phyloP scores from a whole-genome alignment of 495 filamentous ascomycete genomes.

The Talaromyces nanjingensis region DNA sequence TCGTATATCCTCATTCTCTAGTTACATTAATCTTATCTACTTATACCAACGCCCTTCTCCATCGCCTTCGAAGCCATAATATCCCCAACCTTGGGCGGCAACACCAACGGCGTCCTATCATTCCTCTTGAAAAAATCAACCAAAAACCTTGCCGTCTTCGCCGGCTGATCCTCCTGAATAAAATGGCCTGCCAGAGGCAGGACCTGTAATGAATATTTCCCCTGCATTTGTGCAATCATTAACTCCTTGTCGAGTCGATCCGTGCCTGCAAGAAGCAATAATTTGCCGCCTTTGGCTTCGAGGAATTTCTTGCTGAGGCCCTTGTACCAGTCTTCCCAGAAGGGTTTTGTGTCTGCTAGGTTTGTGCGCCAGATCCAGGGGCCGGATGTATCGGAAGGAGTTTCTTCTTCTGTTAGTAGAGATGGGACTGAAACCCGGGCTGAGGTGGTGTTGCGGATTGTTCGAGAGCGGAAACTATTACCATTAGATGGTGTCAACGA shows the following conservation, averaged over 20 bases:
- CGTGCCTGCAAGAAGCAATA: conserved; percentile 86
- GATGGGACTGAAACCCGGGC: conserved; percentile 85
- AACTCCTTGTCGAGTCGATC: conserved; percentile 91
- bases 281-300: conserved; percentile 73
- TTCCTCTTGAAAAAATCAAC: conserved; percentile 90
- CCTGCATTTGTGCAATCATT: conserved; percentile 98
- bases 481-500: background rate
- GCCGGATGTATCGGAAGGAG: conserved; percentile 26
- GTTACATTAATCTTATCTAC: background rate
- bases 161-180: conserved; percentile 88
- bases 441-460: conserved; percentile 72
- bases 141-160: conserved; percentile 73
- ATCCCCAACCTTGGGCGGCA: conserved; percentile 83
- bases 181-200: conserved; percentile 95
- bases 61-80: conserved; percentile 42
- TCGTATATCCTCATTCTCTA: background rate
- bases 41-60: conserved; percentile 23
- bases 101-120: conserved; percentile 72
- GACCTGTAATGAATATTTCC: conserved; percentile 92
- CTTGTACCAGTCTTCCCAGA: conserved; percentile 91
- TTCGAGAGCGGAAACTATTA: conserved; percentile 66
- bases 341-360: conserved; percentile 74
- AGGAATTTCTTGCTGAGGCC: conserved; percentile 88
- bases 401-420: conserved; percentile 49
- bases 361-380: conserved; percentile 83